Evolutionary conservation across 2,329 filamentous ascomycete species (phyloP).

Genomic region (Neofusicoccum kwambonambiense): DNA sequence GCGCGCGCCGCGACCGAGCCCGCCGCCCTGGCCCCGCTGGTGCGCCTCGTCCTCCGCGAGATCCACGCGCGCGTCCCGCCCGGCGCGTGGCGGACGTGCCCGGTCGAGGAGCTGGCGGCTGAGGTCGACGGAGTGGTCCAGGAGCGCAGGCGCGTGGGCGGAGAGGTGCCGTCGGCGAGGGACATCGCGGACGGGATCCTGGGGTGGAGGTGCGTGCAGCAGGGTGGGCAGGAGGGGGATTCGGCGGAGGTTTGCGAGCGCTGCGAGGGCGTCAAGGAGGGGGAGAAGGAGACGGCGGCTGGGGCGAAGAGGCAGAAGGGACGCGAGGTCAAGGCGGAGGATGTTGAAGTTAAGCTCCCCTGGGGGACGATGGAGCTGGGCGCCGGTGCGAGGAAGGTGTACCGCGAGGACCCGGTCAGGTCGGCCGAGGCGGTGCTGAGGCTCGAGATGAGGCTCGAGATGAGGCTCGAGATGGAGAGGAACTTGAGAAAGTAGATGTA

Average conservation of each 20-base stretch:
- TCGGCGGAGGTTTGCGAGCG: neutral
- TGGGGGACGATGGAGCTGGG: neutral
- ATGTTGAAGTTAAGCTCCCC: neutral
- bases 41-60: too few relatives aligned
- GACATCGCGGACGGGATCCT: neutral
- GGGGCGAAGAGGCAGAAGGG: neutral
- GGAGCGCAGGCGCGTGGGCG: neutral
- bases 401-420: neutral
- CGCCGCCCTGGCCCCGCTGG: neutral
- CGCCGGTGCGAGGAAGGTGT: neutral
- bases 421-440: neutral
- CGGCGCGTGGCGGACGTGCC: neutral
- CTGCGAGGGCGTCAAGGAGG: neutral
- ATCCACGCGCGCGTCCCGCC: too few relatives aligned
- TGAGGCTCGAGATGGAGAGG: too few relatives aligned
- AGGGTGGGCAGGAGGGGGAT: neutral
- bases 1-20: too few relatives aligned
- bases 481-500: too few relatives aligned
- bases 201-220: neutral
- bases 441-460: neutral
- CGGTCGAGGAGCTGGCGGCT: neutral
- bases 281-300: neutral
- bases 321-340: neutral
- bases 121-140: neutral
- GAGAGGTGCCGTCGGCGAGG: neutral